These are phyloP conservation scores for Pseudonitzschia delicatissima DNA, from an alignment of 108 stramenopile species.

Conservation along the genomic window DNA sequence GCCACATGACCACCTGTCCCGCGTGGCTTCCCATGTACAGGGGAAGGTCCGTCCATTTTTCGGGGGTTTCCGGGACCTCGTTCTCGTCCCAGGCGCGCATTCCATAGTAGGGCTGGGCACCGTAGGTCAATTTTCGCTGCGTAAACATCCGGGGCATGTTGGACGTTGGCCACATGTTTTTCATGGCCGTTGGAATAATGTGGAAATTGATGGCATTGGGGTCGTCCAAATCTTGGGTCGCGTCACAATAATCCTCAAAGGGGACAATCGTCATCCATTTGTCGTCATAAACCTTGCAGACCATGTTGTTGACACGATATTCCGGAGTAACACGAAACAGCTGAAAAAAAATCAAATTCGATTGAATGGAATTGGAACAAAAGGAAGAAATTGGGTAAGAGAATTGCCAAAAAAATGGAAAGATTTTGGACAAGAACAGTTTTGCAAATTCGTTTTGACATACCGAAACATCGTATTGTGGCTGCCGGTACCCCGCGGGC, in stretches of 20 bases:
- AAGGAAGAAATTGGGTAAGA: not conserved
- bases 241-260: constrained; percentile 17
- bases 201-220: constrained; percentile 30
- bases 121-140: not conserved
- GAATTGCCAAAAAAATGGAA: not conserved
- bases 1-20: constrained; percentile 25
- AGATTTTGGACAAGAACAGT: not conserved
- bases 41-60: constrained; percentile 25
- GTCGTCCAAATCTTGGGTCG: constrained; percentile 1
- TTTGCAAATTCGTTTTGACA: not conserved
- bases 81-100: constrained; percentile 25
- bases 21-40: constrained; percentile 21
- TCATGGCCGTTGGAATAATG: constrained; percentile 21
- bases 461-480: constrained; percentile 31
- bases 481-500: constrained; percentile 17
- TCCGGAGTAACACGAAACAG: constrained; percentile 33
- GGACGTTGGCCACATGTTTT: constrained; percentile 1
- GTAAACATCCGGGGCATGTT: constrained; percentile 28
- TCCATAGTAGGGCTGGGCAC: constrained; percentile 22
- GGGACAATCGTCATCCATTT: constrained; percentile 16
- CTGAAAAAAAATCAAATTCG: not conserved
- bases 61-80: constrained; percentile 7
- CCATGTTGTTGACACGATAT: constrained; percentile 29
- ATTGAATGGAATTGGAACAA: not conserved
- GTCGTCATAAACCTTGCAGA: constrained; percentile 4